Evolutionary conservation across 768 basidiomycete species (phyloP).

Genomic region (Psilocybe azurescens): DNA sequence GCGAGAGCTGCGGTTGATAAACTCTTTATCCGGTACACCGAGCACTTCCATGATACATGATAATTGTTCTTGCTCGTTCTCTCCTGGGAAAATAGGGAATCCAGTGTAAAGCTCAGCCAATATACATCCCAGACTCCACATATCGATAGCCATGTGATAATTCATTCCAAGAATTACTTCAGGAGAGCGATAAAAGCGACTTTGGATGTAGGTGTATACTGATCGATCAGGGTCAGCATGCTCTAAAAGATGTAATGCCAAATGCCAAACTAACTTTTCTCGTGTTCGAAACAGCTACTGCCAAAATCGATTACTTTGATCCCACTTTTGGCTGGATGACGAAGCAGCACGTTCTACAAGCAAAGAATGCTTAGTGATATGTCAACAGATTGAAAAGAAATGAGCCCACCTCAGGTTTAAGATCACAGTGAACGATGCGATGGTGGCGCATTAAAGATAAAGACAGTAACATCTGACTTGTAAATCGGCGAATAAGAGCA

Average conservation of each 20-base stretch:
- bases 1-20: constrained; percentile 91
- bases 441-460: constrained; percentile 95
- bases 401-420: constrained; percentile 90
- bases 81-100: constrained; percentile 98
- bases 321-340: constrained; percentile 94
- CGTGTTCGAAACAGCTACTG: constrained; percentile 97
- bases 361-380: constrained; percentile 1
- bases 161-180: constrained; percentile 99
- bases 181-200: constrained; percentile 99
- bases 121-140: constrained; percentile 99
- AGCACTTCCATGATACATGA: constrained; percentile 99
- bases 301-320: constrained; percentile 99
- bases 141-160: constrained; percentile 99
- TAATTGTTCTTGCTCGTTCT: constrained; percentile 98
- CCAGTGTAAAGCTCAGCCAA: constrained; percentile 97
- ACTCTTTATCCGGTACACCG: constrained; percentile 93
- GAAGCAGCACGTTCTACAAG: constrained; percentile 86
- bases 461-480: constrained; percentile 92
- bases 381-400: background rate
- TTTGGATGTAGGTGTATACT: constrained; percentile 99
- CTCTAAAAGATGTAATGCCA: constrained; percentile 1
- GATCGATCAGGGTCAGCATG: constrained; percentile 11
- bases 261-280: constrained; percentile 77
- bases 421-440: constrained; percentile 97
- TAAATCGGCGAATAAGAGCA: constrained; percentile 92